phyloP scores from a whole-genome alignment of 768 basidiomycete species.

The Glaciozyma antarctica region DNA sequence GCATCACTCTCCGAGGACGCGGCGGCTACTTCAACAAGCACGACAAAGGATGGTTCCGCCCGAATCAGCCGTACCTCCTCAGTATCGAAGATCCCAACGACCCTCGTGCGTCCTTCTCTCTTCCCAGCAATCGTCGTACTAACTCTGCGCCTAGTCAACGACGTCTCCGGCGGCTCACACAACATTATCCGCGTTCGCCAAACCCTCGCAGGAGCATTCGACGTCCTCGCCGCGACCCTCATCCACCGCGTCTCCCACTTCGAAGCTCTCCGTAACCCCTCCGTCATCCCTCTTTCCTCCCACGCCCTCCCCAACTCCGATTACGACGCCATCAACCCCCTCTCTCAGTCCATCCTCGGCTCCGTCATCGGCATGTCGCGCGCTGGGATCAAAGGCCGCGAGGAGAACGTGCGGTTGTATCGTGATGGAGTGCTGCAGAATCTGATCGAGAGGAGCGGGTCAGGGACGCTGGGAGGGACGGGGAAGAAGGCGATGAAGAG shows the following conservation, averaged over 20 bases:
- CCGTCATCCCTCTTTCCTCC: conserved; percentile 3
- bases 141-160: conserved; percentile 55
- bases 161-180: conserved; percentile 82
- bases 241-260: conserved; percentile 39
- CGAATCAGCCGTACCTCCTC: conserved; percentile 47
- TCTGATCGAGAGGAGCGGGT: neutral
- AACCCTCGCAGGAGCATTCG: conserved; percentile 66
- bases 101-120: conserved; percentile 50
- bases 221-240: conserved; percentile 59
- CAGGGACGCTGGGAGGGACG: neutral
- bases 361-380: conserved; percentile 27
- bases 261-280: conserved; percentile 40
- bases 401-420: conserved; percentile 4
- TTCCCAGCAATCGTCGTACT: neutral
- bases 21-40: conserved; percentile 82
- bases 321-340: neutral
- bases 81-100: conserved; percentile 93
- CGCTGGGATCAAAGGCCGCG: conserved; percentile 6
- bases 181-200: conserved; percentile 69
- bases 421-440: conserved; percentile 16
- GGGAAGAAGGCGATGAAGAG: conserved; percentile 19
- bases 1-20: conserved; percentile 76
- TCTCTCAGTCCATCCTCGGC: conserved; percentile 17
- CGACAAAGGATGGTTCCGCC: conserved; percentile 65
- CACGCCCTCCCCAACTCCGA: conserved; percentile 21